Conservation (phyloP, 1,284 basidiomycete species). For the Earliella scabrosa region DNA sequence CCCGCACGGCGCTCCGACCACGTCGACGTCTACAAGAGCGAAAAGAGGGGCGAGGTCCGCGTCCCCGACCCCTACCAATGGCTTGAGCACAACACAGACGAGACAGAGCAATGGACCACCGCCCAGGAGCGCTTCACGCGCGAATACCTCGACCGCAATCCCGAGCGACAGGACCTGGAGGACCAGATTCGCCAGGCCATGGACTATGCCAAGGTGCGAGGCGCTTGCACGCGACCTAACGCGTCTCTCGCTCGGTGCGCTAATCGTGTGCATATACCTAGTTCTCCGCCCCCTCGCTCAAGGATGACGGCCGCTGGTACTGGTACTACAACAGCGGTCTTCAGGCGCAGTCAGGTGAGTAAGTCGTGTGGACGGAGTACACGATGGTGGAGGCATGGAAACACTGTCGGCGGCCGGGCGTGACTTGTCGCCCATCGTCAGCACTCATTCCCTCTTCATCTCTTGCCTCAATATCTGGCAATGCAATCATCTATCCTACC, state of each 20-base stretch:
- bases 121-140: constrained; percentile 67
- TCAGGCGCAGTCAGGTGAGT: constrained; percentile 63
- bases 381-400: background rate
- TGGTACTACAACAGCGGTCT: constrained; percentile 78
- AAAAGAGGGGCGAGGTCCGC: constrained; percentile 57
- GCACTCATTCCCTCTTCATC: too few species aligned
- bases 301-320: constrained; percentile 75
- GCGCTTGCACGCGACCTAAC: constrained; percentile 9
- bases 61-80: constrained; percentile 78
- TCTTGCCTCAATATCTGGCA: too few species aligned
- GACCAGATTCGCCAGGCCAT: constrained; percentile 64
- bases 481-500: too few species aligned
- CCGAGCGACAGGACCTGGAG: constrained; percentile 61
- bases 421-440: background rate
- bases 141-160: constrained; percentile 62
- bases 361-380: background rate
- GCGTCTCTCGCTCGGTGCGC: background rate
- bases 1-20: constrained; percentile 63
- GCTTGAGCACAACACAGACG: constrained; percentile 64
- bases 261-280: constrained; percentile 29
- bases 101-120: constrained; percentile 68
- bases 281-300: constrained; percentile 65
- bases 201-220: constrained; percentile 69
- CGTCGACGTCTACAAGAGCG: constrained; percentile 72
- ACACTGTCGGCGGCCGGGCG: background rate